These are phyloP conservation scores for Coccomyxa sp. DNA, from an alignment of 139 green algal species.

Conservation along the genomic window DNA sequence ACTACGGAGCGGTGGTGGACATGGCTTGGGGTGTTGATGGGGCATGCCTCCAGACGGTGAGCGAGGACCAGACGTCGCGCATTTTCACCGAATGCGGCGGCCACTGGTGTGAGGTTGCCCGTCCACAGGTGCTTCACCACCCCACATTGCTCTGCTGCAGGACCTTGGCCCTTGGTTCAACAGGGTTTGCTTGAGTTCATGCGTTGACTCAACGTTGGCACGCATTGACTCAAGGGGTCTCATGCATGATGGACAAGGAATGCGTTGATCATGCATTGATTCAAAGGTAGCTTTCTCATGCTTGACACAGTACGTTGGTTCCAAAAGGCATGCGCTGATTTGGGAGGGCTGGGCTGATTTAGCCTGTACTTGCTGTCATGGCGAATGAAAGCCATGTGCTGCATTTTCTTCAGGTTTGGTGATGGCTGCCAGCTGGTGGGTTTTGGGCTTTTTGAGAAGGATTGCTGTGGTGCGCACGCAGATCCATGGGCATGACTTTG, in stretches of 20 bases:
- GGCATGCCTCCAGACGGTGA: constrained; percentile 62
- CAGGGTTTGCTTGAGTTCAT: neutral
- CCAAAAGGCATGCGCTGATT: no score
- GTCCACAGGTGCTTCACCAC: constrained; percentile 57
- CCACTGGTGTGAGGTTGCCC: constrained; percentile 86
- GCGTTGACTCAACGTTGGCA: neutral
- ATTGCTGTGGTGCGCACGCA: constrained; percentile 20
- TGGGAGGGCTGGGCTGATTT: no score
- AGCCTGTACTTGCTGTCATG: no score
- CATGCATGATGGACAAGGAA: no score
- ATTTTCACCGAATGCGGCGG: constrained; percentile 43
- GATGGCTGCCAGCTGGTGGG: no score
- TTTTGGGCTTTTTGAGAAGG: no score
- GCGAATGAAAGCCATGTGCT: no score
- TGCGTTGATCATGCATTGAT: no score
- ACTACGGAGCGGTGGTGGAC: constrained; percentile 77
- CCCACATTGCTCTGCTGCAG: neutral
- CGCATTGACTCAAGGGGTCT: no score
- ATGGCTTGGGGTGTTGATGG: constrained; percentile 66
- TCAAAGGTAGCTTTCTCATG: no score
- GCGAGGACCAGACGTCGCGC: constrained; percentile 78
- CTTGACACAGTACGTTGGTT: no score
- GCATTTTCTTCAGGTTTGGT: no score
- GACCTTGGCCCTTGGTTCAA: neutral
- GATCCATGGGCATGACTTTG: constrained; percentile 96